Conservation (phyloP, 2,329 filamentous ascomycete genomes). For the Paraconiothyrium sp. region DNA sequence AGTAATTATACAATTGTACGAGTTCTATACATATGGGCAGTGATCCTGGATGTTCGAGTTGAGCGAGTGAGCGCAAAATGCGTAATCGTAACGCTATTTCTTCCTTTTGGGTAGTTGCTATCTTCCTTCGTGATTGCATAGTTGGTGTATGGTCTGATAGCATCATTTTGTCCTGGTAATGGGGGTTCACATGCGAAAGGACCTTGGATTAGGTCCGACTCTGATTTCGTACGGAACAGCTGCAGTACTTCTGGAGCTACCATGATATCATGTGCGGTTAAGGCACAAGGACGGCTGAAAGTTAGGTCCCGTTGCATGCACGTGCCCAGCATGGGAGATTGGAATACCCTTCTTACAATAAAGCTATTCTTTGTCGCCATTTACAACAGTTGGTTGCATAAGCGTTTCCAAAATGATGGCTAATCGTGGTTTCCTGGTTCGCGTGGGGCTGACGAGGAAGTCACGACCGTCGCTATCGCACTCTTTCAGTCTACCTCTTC, state of each 20-base stretch:
- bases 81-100: conserved; percentile 4
- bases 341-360: neutral
- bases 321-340: neutral
- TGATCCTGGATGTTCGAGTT: neutral
- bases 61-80: neutral
- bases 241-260: too few species aligned
- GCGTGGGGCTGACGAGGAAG: neutral
- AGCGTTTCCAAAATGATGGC: neutral
- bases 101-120: neutral
- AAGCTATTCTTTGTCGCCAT: neutral
- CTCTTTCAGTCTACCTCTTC: neutral
- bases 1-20: conserved; percentile 1
- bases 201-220: neutral
- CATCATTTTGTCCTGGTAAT: neutral
- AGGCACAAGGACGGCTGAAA: neutral
- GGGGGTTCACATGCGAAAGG: neutral
- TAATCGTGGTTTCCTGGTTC: conserved; percentile 5
- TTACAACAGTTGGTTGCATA: neutral
- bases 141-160: neutral
- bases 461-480: neutral
- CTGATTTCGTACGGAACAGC: neutral
- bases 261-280: neutral
- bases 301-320: neutral
- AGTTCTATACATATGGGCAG: conserved; percentile 5
- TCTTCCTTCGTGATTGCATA: neutral